Evolutionary conservation across 208 protist genomes (phyloP).

Genomic region (Jaenimonas drosophilae): DNA sequence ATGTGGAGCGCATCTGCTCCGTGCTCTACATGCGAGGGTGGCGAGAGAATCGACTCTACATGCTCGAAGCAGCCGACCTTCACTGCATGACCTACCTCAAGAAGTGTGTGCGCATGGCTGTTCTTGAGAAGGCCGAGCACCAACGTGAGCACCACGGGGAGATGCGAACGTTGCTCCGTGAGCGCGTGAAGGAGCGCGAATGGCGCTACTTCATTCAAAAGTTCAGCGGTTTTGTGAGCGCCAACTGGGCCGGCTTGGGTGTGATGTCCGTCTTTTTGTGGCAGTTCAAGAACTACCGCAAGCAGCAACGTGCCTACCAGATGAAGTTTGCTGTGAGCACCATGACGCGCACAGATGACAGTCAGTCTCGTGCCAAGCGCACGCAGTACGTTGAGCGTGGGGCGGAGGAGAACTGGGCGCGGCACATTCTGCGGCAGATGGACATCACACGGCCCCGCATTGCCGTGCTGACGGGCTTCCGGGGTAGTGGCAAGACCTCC

Average conservation of each 20-base stretch:
- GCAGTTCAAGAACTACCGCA: constrained; percentile 57
- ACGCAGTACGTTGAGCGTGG: constrained; percentile 28
- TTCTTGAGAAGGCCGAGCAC: constrained; percentile 62
- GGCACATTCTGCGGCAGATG: constrained; percentile 58
- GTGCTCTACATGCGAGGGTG: constrained; percentile 51
- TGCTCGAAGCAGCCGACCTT: constrained; percentile 30
- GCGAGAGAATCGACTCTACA: constrained; percentile 39
- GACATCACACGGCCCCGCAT: constrained; percentile 64
- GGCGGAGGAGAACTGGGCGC: constrained; percentile 54
- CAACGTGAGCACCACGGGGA: constrained; percentile 44
- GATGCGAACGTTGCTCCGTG: constrained; percentile 36
- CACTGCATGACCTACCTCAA: constrained; percentile 44
- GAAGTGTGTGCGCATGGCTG: constrained; percentile 27
- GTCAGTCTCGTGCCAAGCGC: background rate
- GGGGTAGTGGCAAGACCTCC: constrained; percentile 49
- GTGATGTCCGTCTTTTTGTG: constrained; percentile 61
- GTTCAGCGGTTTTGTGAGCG: constrained; percentile 62
- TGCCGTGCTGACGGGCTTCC: constrained; percentile 36
- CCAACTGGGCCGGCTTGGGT: constrained; percentile 42
- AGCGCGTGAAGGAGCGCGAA: constrained; percentile 50
- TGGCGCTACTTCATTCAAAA: constrained; percentile 63
- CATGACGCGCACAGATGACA: constrained; percentile 23
- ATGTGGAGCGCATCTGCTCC: constrained; percentile 34
- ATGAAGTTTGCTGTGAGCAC: constrained; percentile 59
- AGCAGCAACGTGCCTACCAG: constrained; percentile 45